These are phyloP conservation scores for Flaveria linearis DNA, from an alignment of 129 eudicot genomes.

Conservation along the genomic window DNA sequence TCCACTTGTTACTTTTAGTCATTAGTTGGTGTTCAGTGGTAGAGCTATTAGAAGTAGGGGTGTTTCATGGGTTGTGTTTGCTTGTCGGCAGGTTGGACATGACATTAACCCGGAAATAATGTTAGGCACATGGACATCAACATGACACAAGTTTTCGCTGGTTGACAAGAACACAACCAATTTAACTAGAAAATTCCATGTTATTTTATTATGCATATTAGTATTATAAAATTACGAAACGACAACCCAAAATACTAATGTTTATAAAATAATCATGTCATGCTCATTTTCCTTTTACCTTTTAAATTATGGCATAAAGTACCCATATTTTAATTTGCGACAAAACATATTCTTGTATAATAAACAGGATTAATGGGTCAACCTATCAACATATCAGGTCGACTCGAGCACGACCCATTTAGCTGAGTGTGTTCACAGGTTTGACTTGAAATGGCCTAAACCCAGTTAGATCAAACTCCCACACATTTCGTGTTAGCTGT, in stretches of 20 bases:
- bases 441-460: neutral
- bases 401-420: neutral
- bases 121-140: too few relatives aligned
- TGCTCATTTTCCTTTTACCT: neutral
- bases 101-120: too few relatives aligned
- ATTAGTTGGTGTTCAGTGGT: too few relatives aligned
- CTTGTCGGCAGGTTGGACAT: too few relatives aligned
- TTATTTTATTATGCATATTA: neutral
- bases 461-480: neutral
- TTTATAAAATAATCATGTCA: neutral
- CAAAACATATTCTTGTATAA: neutral
- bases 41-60: too few relatives aligned
- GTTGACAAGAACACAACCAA: too few relatives aligned
- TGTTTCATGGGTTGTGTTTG: too few relatives aligned
- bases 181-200: neutral
- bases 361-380: neutral
- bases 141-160: too few relatives aligned
- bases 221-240: neutral
- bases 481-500: neutral
- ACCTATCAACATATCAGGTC: neutral
- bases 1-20: too few relatives aligned
- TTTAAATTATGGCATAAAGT: neutral
- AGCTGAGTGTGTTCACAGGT: neutral
- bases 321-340: neutral
- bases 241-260: neutral